Percentiles rank a stretch among this genome's conserved stretches.
Evolutionary conservation across 2,329 filamentous ascomycete species (phyloP).

Genomic region (Fusarium sp.): DNA sequence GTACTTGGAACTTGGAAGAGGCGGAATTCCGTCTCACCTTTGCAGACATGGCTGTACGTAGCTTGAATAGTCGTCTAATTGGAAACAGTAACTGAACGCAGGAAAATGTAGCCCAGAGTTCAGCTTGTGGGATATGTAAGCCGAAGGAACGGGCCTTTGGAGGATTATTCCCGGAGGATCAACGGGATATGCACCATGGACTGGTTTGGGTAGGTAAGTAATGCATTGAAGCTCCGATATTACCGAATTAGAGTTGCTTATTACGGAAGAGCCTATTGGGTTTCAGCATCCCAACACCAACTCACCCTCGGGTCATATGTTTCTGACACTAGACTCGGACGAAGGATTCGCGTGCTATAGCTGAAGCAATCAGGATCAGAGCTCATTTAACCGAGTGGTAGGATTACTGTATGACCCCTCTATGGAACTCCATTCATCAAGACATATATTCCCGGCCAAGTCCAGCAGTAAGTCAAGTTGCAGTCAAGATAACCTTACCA

Average conservation of each 20-base stretch:
- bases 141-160: background rate
- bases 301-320: background rate
- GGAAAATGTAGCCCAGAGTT: background rate
- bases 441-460: no score
- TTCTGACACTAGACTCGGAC: background rate
- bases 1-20: background rate
- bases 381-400: background rate
- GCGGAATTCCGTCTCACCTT: background rate
- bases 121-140: background rate
- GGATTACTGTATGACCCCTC: background rate
- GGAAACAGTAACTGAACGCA: no score
- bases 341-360: background rate
- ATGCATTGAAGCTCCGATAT: background rate
- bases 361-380: background rate
- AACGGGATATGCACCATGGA: background rate
- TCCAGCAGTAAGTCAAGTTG: fast-evolving
- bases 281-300: background rate
- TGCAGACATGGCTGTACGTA: no score
- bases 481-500: fast-evolving
- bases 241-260: background rate
- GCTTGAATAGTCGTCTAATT: no score
- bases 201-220: background rate
- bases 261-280: background rate
- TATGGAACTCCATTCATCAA: background rate
- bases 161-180: background rate